Evolutionary conservation across 305 asterid species (phyloP), one percentile per base, ranked within the genome.

Genomic region (Fraxinus angustifolia): DNA sequence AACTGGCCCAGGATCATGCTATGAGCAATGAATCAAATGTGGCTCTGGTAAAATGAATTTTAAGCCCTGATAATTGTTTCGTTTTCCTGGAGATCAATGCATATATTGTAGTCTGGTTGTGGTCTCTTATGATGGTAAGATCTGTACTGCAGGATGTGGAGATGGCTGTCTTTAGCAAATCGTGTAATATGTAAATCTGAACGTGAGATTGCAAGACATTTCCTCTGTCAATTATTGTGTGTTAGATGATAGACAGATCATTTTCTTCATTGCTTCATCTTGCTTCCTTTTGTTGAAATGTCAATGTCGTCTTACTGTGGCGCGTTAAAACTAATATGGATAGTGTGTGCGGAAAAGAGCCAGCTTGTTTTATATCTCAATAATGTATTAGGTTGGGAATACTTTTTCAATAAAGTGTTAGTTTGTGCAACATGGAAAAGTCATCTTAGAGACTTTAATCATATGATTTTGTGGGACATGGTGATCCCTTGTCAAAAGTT

Each of bases 1-100:
- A 80, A 31, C 31, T 8, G 94, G 96, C 35, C 86, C 94, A 26
- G 97, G 98, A 19, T 93, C 98, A 36, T 95, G 98, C 88, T 93
- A 95, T 79, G 87, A 78, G 58, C 98, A 94, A 82, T 94, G 84
- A 92, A 71, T 40, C 12, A 7, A 82, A 40, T 68, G 38, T 68
- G 74, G 74, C 74, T 30, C 19, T 68, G 40, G 74, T 68, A 68
- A 62, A n/a, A 28, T 23, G 17, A 67, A 28, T 67, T 26, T 26
- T 67, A 67, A 4, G 17, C 36, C 34, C 73, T 67, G 17, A 67
- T 28, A 28, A 10, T 10, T 28, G 19, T 23, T 23, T 2, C 19
- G 1, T 68, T 68, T 12, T 68, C 11, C 21, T 68, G 74, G 74
- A 68, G 36, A 68, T 68, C 74, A 12, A 68, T 68, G 38, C 38